Base-by-base conservation (phyloP, 345 rosid species). In the Mallotus nudiflorus region DNA sequence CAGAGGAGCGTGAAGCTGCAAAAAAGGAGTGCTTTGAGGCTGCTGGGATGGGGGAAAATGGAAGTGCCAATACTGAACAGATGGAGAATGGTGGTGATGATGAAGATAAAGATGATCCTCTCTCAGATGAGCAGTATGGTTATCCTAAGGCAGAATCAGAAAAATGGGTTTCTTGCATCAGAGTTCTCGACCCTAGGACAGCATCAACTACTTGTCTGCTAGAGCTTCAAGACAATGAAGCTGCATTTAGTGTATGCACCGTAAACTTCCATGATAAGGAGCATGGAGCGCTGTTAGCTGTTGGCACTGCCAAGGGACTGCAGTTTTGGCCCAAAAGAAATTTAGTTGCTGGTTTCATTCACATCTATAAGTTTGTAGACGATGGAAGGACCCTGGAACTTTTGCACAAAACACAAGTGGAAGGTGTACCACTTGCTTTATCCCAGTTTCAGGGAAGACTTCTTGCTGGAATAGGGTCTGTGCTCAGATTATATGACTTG, bases 211-310 rank as follows among this genome's bases (percentile, higher is more conserved):
- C 98, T 49, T 95, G 98, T 83, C 82, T 95, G 66, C 84, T 92
- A 70, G 99, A 95, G 78, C 99, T 95, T 81, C 99, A 95, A 78
- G 98, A 95, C 74, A 92, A 87, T 74, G 99, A 90, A 82, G 98
- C 98, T 72, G 99, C 99, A 9, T 92, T 87, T 72, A 95, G 98
- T 61, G 69, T 90, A 11, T 95, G 98, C 74, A 92, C 94, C 5
- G 96, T 92, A 61, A 95, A 95, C 73, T 95, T 92, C 76, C 97
- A 93, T 69, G 99, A 95, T 79, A 95, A 92, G 79, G 97, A 90
- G 84, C 80, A 95, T 50, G 99, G 99, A 66, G 84, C 97, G 35
- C 81, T 95, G 64, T 81, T 95, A 66, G 99, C 97, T 66, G 97
- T 95, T 71, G 99, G 99, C 64, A 95, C 98, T 7, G 91, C 91